Evolutionary conservation across 2,329 filamentous ascomycete species (phyloP).

Genomic region (Ophiostoma perfectum): DNA sequence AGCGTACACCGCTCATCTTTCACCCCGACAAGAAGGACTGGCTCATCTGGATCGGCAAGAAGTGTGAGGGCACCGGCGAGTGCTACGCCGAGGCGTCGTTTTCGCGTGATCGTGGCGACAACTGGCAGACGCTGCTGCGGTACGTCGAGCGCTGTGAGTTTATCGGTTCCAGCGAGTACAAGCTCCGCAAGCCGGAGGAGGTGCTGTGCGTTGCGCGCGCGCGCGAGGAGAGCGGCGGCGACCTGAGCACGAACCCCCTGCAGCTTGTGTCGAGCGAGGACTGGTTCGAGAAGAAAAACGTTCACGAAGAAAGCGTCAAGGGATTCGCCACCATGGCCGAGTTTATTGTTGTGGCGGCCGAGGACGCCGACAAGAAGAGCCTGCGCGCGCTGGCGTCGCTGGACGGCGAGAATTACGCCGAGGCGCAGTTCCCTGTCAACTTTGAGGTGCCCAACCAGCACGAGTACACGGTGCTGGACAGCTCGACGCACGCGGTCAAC

Average conservation of each 20-base stretch:
- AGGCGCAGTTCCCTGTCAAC: constrained; percentile 79
- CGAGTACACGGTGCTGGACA: constrained; percentile 90
- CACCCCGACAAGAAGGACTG: constrained; percentile 82
- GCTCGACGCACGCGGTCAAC: constrained; percentile 90
- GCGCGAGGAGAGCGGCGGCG: constrained; percentile 48
- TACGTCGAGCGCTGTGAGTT: constrained; percentile 83
- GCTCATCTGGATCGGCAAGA: constrained; percentile 82
- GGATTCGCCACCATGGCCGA: constrained; percentile 94
- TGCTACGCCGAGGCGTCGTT: constrained; percentile 73
- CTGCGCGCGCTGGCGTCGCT: constrained; percentile 77
- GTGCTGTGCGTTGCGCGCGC: constrained; percentile 60
- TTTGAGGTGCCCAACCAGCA: constrained; percentile 72
- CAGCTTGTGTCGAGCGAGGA: constrained; percentile 73
- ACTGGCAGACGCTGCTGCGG: constrained; percentile 69
- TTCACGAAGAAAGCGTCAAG: constrained; percentile 65
- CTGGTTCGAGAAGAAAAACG: constrained; percentile 61
- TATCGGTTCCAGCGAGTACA: constrained; percentile 59
- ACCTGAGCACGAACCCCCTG: constrained; percentile 57
- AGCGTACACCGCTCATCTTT: constrained; percentile 58
- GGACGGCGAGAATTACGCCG: constrained; percentile 75
- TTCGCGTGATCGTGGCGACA: constrained; percentile 71
- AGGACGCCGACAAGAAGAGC: constrained; percentile 61
- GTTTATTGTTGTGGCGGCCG: constrained; percentile 83
- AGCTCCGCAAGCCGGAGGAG: constrained; percentile 48
- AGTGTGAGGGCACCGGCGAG: constrained; percentile 53